Base-by-base conservation (phyloP, 1,139 yeast genomes). In the Yamadazyma friedrichii region DNA sequence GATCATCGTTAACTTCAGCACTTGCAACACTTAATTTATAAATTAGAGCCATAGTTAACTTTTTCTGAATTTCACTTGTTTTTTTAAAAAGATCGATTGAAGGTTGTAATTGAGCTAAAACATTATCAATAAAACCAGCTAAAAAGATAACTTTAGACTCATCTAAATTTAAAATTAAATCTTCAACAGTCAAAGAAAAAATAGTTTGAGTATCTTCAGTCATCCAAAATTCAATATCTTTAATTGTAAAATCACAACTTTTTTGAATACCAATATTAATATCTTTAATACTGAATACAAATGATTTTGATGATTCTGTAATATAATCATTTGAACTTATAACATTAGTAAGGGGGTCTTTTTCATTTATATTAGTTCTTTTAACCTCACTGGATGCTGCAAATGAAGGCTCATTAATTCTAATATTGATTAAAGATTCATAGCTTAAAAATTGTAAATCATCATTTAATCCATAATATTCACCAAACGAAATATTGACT, bases 1-100 rank as follows among this genome's bases (percentile, higher is more conserved):
- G 95, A 54, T 93, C 98, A 51, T 86, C 86, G 41, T 81, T 82
- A 35, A 89, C 77, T 11, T 67, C 65, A 15, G 72, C 75, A 28
- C 93, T 82, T 0, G 91, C 93, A 24, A 66, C 57, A 0, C 93
- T 75, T 16, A 88, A 61, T 31, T 73, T 66, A 53, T 81, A 78
- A 1, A 84, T 64, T 12, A 83, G 61, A 39, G 76, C 78, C 4
- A 65, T 64, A 29, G 53, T 16, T 38, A 50, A 20, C 43, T 56
- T 39, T 43, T 49, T 37, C 50, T 60, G 27, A 40, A 50, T 31
- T 27, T 42, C 38, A 3, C 49, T 27, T 9, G 52, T 45, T 15
- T 48, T 41, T 9, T 51, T 41, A 36, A 66, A 53, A 24, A 48
- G 51, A 2, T 46, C 44, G 0, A 61, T 15, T 0, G 71, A 59